phyloP scores from a whole-genome alignment of 2,329 filamentous ascomycete species.

The Huntiella omanensis region DNA sequence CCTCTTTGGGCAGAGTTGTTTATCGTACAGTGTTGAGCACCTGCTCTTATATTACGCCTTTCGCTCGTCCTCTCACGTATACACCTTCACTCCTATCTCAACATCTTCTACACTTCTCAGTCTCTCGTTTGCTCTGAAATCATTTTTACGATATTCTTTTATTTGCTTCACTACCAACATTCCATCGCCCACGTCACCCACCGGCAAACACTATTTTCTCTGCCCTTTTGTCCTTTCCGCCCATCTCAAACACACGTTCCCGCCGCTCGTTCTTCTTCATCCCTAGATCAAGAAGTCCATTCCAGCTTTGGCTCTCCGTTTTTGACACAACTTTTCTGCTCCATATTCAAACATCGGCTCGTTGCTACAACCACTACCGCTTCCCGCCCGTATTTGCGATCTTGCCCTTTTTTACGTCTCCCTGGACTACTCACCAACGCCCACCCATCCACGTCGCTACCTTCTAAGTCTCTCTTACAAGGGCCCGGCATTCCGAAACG shows the following conservation, averaged over 20 bases:
- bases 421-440: not conserved
- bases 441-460: not conserved
- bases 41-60: not conserved
- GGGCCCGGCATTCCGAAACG: slow-evolving; percentile 3
- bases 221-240: not conserved
- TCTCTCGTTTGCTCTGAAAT: not conserved
- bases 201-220: not conserved
- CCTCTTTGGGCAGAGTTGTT: too few relatives aligned
- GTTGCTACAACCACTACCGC: too few relatives aligned
- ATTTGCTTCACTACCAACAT: not conserved
- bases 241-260: not conserved
- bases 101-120: not conserved
- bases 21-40: too few relatives aligned
- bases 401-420: not conserved
- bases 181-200: not conserved
- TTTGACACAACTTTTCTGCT: too few relatives aligned
- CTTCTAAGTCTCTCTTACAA: slow-evolving; percentile 4
- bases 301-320: not conserved
- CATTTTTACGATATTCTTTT: not conserved
- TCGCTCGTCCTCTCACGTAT: not conserved
- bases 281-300: slow-evolving; percentile 4
- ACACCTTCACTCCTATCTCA: not conserved
- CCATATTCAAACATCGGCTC: too few relatives aligned
- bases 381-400: too few relatives aligned
- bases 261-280: not conserved